Base-by-base conservation (phyloP, 352 stramenopile species). In the Phytopythium ostracodes region DNA sequence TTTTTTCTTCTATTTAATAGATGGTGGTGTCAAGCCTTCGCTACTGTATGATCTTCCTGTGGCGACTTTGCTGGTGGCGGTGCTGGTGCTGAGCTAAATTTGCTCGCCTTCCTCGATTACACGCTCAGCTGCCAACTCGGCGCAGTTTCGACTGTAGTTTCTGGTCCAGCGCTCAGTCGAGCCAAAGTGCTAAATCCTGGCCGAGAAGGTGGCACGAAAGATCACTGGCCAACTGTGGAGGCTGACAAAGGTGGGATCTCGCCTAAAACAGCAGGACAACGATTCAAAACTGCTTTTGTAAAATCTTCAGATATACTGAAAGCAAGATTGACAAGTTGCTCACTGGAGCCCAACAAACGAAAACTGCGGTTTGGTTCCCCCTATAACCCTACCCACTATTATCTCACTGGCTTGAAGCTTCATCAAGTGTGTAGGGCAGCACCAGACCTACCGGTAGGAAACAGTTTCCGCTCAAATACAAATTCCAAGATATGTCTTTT, bases 241-340 rank as follows among this genome's bases (percentile, higher is more conserved):
- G 22, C 46, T 52, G 46, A 52, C 46, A 52, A 52, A 52, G 46
- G 46, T 52, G 46, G 46, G 46, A 52, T 52, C 46, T 52, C 46
- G 46, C 33, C 46, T 18, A 52, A 33, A 52, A 44, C 40, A 22
- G 40, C 40, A 44, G 40, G 40, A 22, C n/a, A 44, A 22, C 33
- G 2, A 10, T 38, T 38, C 33, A 38, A 38, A 38, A 38, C 14
- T 7, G 33, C 33, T 15, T 11, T 15, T 38, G 33, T 38, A 38
- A 38, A 38, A 15, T 38, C 2, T 15, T 11, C 10, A 38, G 1
- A 38, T n/a, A 18, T 12, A 42, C 36, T 18, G 17, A 18, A 42
- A 18, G 8, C 15, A 18, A 42, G 15, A 17, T 12, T 42, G 2
- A 2, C 10, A 42, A 42, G 36, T 18, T 33, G 29, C 29, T 33